Evolutionary conservation across 345 rosid genomes (phyloP).

Genomic region (Conringia planisiliqua): DNA sequence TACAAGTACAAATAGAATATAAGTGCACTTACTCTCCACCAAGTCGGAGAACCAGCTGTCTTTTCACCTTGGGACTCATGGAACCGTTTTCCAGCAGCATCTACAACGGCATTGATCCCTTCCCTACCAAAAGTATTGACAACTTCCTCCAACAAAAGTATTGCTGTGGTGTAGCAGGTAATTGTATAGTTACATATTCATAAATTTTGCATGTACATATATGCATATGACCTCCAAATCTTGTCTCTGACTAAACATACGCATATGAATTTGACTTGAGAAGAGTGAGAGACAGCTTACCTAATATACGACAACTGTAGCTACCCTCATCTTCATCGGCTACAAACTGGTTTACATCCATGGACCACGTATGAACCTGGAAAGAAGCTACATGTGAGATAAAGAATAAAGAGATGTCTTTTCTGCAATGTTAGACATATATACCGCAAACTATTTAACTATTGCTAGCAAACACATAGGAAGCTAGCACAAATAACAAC

Average conservation of each 20-base stretch:
- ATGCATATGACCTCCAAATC: constrained; percentile 9
- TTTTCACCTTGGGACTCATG: constrained; percentile 71
- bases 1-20: not conserved
- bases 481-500: not conserved
- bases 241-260: not conserved
- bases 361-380: constrained; percentile 79
- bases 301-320: constrained; percentile 88
- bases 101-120: constrained; percentile 68
- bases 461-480: constrained; percentile 1
- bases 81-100: constrained; percentile 60
- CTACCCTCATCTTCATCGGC: constrained; percentile 91
- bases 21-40: constrained; percentile 79
- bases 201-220: constrained; percentile 1
- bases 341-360: constrained; percentile 83
- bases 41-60: constrained; percentile 59
- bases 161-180: constrained; percentile 50
- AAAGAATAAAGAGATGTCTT: constrained; percentile 1
- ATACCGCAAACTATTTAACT: not conserved
- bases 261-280: constrained; percentile 5
- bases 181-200: not conserved
- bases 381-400: constrained; percentile 16
- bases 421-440: constrained; percentile 4
- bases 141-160: constrained; percentile 82
- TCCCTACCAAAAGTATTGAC: constrained; percentile 66
- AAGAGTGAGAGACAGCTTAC: constrained; percentile 39